These are phyloP conservation scores for Psophocarpus tetragonolobus DNA, from an alignment of 306 rosid genomes.

Conservation along the genomic window DNA sequence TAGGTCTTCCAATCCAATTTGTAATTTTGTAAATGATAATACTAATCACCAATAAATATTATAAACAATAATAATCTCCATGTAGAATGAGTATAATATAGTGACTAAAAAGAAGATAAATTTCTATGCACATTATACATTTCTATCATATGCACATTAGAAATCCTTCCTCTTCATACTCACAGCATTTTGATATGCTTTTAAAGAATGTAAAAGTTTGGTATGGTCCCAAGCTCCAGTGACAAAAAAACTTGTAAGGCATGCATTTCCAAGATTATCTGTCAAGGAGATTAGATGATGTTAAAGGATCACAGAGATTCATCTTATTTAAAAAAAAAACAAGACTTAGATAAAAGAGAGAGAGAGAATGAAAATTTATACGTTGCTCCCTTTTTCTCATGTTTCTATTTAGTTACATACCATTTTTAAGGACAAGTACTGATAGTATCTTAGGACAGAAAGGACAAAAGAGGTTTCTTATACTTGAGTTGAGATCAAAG, in stretches of 20 bases:
- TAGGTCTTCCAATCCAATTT: conserved; percentile 35
- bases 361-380: not conserved
- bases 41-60: conserved; percentile 17
- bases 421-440: conserved; percentile 13
- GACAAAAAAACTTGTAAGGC: conserved; percentile 86
- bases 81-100: conserved; percentile 8
- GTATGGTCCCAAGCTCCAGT: conserved; percentile 93
- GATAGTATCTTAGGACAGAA: conserved; percentile 7
- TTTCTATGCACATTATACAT: conserved; percentile 31
- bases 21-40: conserved; percentile 26
- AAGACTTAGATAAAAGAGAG: not conserved
- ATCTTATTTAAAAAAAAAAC: conserved; percentile 20
- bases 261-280: conserved; percentile 97
- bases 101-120: conserved; percentile 18
- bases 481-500: not conserved
- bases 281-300: conserved; percentile 38
- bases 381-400: not conserved
- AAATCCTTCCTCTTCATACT: conserved; percentile 54
- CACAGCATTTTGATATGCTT: conserved; percentile 98
- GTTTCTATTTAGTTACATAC: conserved; percentile 3
- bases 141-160: conserved; percentile 30
- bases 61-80: conserved; percentile 1
- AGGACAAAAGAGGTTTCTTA: conserved; percentile 13
- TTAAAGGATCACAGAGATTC: conserved; percentile 7
- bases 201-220: conserved; percentile 82